phyloP scores from a whole-genome alignment of 2,329 filamentous ascomycete species.

The Penicillium sp. region DNA sequence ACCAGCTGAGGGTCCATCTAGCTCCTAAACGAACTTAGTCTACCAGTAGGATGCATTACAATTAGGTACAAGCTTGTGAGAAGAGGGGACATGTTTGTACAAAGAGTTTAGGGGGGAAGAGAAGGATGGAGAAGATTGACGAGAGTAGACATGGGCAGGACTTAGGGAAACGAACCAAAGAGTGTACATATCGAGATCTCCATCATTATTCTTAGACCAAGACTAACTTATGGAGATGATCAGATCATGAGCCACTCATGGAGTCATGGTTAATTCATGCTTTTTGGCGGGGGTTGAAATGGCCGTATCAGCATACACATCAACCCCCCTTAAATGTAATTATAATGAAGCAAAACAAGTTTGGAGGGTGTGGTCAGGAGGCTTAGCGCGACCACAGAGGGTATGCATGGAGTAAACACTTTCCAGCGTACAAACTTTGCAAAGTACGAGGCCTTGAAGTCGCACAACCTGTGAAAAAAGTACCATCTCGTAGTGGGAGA shows the following conservation, averaged over 20 bases:
- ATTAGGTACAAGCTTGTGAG: background rate
- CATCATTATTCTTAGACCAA: constrained; percentile 3
- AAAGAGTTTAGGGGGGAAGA: background rate
- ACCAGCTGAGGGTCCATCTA: background rate
- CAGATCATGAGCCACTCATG: constrained; percentile 5
- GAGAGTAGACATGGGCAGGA: background rate
- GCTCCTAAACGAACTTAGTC: background rate
- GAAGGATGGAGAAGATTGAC: background rate
- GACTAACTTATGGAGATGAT: constrained; percentile 1
- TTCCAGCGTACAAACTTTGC: too few relatives aligned
- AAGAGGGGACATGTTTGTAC: background rate
- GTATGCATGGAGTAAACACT: too few relatives aligned
- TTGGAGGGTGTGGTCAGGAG: constrained; percentile 14
- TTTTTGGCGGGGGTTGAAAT: background rate
- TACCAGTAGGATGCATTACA: background rate
- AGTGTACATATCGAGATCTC: constrained; percentile 1
- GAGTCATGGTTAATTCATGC: background rate
- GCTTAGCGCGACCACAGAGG: background rate
- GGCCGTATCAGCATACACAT: constrained; percentile 18
- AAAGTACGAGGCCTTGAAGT: too few relatives aligned
- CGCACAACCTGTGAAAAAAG: too few relatives aligned
- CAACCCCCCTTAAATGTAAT: constrained; percentile 4
- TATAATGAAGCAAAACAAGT: constrained; percentile 23
- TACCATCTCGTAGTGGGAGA: background rate
- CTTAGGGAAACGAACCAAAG: background rate